Evolutionary conservation across 345 rosid species (phyloP).

Genomic region (Pistacia atlantica): DNA sequence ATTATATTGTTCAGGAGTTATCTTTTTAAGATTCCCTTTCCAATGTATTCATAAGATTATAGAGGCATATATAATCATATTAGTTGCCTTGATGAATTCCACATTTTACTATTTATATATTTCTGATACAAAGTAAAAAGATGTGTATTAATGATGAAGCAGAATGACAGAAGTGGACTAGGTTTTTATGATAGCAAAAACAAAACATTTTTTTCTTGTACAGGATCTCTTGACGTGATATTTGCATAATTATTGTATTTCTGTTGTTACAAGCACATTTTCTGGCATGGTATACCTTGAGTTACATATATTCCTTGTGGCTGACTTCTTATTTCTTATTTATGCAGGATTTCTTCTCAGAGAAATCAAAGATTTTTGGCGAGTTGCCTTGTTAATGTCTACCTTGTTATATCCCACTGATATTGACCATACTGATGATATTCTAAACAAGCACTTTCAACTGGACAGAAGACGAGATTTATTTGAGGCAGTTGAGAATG

Average conservation of each 20-base stretch:
- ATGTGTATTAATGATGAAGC: neutral
- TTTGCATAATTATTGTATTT: neutral
- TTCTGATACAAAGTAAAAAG: neutral
- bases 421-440: constrained; percentile 35
- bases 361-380: constrained; percentile 88
- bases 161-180: neutral
- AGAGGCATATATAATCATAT: neutral
- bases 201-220: too few relatives aligned
- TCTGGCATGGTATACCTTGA: neutral
- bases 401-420: constrained; percentile 51
- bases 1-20: neutral
- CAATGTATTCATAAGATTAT: neutral
- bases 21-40: neutral
- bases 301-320: neutral
- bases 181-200: too few relatives aligned
- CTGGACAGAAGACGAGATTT: constrained; percentile 53
- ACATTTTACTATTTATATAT: neutral
- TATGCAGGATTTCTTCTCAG: constrained; percentile 70
- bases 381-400: constrained; percentile 68
- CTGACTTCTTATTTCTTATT: neutral
- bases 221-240: neutral
- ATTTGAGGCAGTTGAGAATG: constrained; percentile 53
- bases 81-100: neutral
- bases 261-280: neutral
- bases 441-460: constrained; percentile 35